A percentile compares a stretch with the other conserved stretches of the same genome.
Conservation (phyloP, 176 grass and related monocot genomes). For the Pontederia paniculata region DNA sequence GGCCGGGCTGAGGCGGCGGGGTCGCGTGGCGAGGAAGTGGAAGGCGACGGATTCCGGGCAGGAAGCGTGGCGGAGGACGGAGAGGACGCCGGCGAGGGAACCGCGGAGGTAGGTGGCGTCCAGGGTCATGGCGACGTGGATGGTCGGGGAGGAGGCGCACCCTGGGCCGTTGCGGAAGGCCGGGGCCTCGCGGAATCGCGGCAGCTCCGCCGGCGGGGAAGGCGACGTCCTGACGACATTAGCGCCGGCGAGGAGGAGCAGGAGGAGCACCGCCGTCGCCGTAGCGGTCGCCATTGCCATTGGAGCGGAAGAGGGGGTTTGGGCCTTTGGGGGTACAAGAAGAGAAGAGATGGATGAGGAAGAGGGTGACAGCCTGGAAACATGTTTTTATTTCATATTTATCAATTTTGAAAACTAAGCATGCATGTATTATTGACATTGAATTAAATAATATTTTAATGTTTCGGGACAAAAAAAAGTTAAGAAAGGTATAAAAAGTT, state of each 20-base stretch:
- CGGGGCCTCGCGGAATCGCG: conserved; percentile 70
- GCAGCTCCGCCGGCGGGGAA: conserved; percentile 30
- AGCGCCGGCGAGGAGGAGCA: conserved; percentile 6
- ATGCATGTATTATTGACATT: no score
- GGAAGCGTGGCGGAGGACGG: conserved; percentile 80
- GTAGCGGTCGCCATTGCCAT: no score
- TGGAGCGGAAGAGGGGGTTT: no score
- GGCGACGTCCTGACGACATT: conserved; percentile 14
- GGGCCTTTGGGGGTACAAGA: no score
- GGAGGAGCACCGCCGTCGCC: conserved; percentile 1
- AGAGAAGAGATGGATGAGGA: no score
- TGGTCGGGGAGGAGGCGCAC: conserved; percentile 40
- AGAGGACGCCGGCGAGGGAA: conserved; percentile 82
- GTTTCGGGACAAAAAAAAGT: no score
- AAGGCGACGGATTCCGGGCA: conserved; percentile 91
- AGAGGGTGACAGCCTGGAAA: no score
- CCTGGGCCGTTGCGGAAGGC: conserved; percentile 80
- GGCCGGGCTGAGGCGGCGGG: conserved; percentile 40
- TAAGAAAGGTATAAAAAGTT: no score
- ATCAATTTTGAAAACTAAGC: no score
- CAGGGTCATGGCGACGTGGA: conserved; percentile 97
- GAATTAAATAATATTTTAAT: no score
- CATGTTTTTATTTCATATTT: no score
- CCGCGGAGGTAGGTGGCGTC: conserved; percentile 89
- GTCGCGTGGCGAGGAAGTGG: conserved; percentile 82